These are phyloP conservation scores for Ampelocalamus luodianensis DNA, from an alignment of 176 grass and related monocot genomes.

Conservation along the genomic window DNA sequence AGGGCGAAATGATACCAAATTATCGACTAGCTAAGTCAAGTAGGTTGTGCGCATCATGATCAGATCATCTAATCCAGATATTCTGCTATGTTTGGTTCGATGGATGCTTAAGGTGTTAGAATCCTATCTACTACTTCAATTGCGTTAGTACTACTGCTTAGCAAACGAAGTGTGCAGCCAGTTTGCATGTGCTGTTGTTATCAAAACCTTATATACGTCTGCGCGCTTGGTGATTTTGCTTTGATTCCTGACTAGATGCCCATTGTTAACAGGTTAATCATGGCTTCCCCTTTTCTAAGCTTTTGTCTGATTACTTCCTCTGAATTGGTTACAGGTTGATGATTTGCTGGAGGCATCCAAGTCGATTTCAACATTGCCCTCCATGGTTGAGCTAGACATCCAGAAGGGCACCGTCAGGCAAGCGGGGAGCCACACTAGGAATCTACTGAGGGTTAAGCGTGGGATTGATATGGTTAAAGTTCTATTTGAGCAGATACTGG, in stretches of 20 bases:
- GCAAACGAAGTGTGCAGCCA: neutral
- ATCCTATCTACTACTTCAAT: neutral
- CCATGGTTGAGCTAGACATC: conserved; percentile 80
- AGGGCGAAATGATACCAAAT: neutral
- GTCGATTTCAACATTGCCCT: conserved; percentile 70
- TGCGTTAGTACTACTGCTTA: neutral
- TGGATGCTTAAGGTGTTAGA: conserved; percentile 3
- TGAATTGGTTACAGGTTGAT: conserved; percentile 56
- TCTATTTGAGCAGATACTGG: conserved; percentile 81
- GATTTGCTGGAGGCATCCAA: conserved; percentile 80
- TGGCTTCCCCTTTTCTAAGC: conserved; percentile 4
- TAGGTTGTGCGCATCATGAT: neutral
- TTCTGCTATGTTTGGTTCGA: neutral
- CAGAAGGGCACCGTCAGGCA: conserved; percentile 58
- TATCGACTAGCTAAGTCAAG: neutral
- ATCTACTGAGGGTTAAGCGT: conserved; percentile 84
- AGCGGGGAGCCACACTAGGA: conserved; percentile 75
- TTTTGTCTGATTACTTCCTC: neutral
- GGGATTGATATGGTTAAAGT: conserved; percentile 94
- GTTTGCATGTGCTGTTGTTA: neutral
- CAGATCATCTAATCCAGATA: neutral
- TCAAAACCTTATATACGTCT: neutral
- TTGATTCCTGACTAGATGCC: neutral
- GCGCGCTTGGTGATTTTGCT: neutral
- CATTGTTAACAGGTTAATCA: neutral